These are phyloP conservation scores for Syncephalastrum sp. DNA, from an alignment of 371 early-diverging fungal genomes.

Conservation along the genomic window DNA sequence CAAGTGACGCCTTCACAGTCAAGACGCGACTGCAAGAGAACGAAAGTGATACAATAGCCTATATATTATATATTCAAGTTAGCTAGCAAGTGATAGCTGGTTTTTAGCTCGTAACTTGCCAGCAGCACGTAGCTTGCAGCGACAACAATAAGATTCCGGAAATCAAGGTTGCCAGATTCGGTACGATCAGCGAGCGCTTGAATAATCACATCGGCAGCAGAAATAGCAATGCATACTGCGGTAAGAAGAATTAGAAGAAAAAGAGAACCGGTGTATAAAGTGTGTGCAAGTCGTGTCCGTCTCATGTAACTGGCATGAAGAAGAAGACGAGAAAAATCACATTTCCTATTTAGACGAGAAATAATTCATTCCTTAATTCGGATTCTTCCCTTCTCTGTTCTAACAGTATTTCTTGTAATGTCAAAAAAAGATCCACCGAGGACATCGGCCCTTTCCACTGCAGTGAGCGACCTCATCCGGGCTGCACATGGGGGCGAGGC, in stretches of 20 bases:
- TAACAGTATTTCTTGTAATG: background rate
- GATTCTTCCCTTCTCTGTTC: background rate
- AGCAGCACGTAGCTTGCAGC: conserved; percentile 55
- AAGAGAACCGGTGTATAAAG: conserved; percentile 38
- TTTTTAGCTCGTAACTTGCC: conserved; percentile 19
- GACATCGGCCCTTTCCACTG: conserved; percentile 32
- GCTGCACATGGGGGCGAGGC: conserved; percentile 60
- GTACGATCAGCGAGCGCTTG: conserved; percentile 52
- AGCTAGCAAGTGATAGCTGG: too few relatives aligned
- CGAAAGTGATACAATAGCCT: conserved; percentile 43
- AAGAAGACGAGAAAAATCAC: background rate
- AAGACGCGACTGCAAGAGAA: conserved; percentile 60
- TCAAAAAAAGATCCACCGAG: too few relatives aligned
- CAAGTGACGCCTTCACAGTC: conserved; percentile 53
- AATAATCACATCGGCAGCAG: conserved; percentile 62
- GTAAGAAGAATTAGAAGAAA: conserved; percentile 34
- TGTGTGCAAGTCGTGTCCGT: conserved; percentile 18
- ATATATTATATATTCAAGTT: conserved; percentile 1
- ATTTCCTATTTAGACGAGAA: too few relatives aligned
- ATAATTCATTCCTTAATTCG: background rate
- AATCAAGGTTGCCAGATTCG: conserved; percentile 37
- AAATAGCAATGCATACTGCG: conserved; percentile 56
- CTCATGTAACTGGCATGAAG: conserved; percentile 10
- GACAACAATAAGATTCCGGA: conserved; percentile 57
- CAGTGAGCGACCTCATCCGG: conserved; percentile 52